These are phyloP conservation scores for Filosporella fistucella DNA, from an alignment of 495 filamentous ascomycete species.

Conservation along the genomic window DNA sequence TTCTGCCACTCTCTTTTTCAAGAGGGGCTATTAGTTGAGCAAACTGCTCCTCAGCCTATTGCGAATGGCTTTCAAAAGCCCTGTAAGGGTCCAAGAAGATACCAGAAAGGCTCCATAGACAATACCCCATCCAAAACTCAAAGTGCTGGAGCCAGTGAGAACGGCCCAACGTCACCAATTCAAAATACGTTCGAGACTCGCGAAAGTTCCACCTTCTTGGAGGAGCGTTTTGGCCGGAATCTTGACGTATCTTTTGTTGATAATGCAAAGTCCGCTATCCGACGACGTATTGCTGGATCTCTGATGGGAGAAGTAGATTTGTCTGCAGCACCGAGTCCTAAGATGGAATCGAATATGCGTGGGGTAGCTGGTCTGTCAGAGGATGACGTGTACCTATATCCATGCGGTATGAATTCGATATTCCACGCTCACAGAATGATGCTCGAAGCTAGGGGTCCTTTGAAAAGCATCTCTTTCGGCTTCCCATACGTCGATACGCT, in stretches of 20 bases:
- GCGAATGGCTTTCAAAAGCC: constrained; percentile 31
- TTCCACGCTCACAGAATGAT: constrained; percentile 79
- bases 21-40: constrained; percentile 62
- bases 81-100: constrained; percentile 65
- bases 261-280: constrained; percentile 81
- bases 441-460: constrained; percentile 49
- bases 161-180: neutral
- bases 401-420: constrained; percentile 91
- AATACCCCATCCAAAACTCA: constrained; percentile 9
- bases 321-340: constrained; percentile 27
- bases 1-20: constrained; percentile 74
- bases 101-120: constrained; percentile 59
- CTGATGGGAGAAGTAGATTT: constrained; percentile 70
- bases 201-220: constrained; percentile 72
- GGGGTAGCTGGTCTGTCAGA: constrained; percentile 72
- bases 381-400: constrained; percentile 84
- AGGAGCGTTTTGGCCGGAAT: constrained; percentile 93
- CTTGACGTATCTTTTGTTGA: constrained; percentile 70
- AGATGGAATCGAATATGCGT: constrained; percentile 31
- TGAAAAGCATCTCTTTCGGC: constrained; percentile 70
- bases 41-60: constrained; percentile 28
- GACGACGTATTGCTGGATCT: constrained; percentile 82
- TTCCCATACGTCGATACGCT: constrained; percentile 97
- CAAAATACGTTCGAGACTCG: constrained; percentile 24
- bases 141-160: neutral